Conservation (phyloP, 208 protist genomes). For the Balamuthia mandrillaris region DNA sequence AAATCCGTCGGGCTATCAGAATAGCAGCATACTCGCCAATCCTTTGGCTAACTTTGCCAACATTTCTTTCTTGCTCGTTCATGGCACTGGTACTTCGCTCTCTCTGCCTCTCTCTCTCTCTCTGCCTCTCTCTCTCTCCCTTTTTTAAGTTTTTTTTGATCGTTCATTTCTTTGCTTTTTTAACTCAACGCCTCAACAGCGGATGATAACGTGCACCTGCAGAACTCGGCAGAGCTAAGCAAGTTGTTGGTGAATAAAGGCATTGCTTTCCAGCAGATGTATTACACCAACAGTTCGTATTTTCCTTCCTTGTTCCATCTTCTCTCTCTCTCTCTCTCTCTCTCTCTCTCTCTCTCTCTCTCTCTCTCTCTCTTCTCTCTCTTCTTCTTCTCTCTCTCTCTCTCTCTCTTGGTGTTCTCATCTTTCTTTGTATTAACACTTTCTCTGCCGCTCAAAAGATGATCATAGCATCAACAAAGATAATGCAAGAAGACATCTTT, state of each 20-base stretch:
- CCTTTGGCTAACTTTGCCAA: not conserved
- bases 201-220: constrained; percentile 13
- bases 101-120: not conserved
- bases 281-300: constrained; percentile 10
- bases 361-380: not conserved
- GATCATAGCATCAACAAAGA: not conserved
- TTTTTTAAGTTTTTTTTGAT: not conserved
- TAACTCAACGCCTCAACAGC: not conserved
- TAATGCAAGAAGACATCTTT: not conserved
- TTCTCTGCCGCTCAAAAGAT: too few relatives aligned
- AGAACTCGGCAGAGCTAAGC: constrained; percentile 22
- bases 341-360: not conserved
- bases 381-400: not conserved
- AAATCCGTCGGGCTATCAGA: not conserved
- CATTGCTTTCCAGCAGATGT: constrained; percentile 15
- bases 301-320: not conserved
- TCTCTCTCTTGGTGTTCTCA: too few relatives aligned
- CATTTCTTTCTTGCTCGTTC: not conserved
- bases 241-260: not conserved
- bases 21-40: not conserved
- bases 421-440: too few relatives aligned
- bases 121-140: not conserved
- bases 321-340: not conserved
- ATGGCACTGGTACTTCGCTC: not conserved
- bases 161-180: not conserved